Evolutionary conservation across 768 basidiomycete species (phyloP), one percentile per base, ranked within the genome.

Genomic region (Boletus eberwhitei): DNA sequence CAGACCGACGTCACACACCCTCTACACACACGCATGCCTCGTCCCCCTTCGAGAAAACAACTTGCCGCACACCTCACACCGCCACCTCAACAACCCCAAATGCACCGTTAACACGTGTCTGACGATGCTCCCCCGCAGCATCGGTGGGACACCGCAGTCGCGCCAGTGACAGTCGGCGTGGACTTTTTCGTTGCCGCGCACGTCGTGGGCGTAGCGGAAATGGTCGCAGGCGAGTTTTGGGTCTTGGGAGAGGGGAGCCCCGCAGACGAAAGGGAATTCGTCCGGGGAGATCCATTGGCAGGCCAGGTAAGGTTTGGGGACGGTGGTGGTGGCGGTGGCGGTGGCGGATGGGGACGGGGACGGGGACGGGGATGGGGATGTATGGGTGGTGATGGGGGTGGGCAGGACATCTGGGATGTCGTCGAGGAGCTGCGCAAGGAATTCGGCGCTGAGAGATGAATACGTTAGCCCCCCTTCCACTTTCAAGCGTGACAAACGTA

Each of bases 91-190:
- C 16, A 64, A 3, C 1, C 43, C 39, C 24, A 65, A 8, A 37
- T 65, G 64, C 1, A 66, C 58, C 0, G 61, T n/a, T 45, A 58
- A 43, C 19, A 65, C n/a, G 35, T 65, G 64, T 0, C 64, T 48
- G 17, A 58, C 38, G 2, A 65, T n/a, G 36, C 61, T 66, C 2
- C 64, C 64, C 6, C 64, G 43, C 5, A 56, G 55, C 64, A 65
- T 65, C 6, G 53, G 64, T 0, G 54, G 14, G 2, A 8, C 52
- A 0, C n/a, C 11, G 36, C 64, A 66, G n/a, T 50, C 43, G 3
- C n/a, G 44, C 64, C 64, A 65, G 9, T 2, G 21, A 34, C 64
- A 65, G 17, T 0, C 1, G 2, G 60, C 49, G 12, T 17, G 17
- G 22, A 48, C 58, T 12, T 50, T 66, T 24, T 66, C 61, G n/a